Base-by-base conservation (phyloP, 352 stramenopile genomes). In the Phytophthora nicotianae region DNA sequence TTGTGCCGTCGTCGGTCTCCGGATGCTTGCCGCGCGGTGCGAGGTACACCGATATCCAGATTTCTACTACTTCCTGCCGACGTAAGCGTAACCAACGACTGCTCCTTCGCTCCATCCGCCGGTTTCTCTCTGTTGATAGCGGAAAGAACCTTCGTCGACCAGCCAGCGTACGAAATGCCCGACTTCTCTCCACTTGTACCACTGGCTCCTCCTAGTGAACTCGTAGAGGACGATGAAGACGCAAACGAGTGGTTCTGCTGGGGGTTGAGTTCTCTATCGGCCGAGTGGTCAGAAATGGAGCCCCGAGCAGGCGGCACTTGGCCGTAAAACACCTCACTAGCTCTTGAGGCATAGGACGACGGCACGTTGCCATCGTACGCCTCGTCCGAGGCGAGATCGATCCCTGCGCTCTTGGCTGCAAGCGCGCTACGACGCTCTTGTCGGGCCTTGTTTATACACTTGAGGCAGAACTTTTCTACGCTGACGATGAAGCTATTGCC, bases 401-500 rank as follows among this genome's bases (percentile, higher is more conserved):
- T 50, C 1, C 50, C 56, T 26, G 50, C 51, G 40, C 48, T 68
- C 21, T 47, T 62, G 2, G 62, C 57, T n/a, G 66, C 62, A 4
- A 77, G 56, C 17, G 63, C 67, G 42, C 68, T 82, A n/a, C 71
- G 67, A 27, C 81, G 79, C 17, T 88, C 75, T n/a, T 79, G 70
- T 11, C 83, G 77, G 2, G 70, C 72, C 56, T 89, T 81, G 52
- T 90, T 86, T 49, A 93, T 79, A 66, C 84, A 93, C 68, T 86
- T 83, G 60, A 90, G 72, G 50, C 84, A 93, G 35, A 93, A 93
- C 52, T 91, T 93, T 57, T 93, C 83, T n/a, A 82, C 59, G 50
- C 76, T 86, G 20, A 86, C 82, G 45, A 90, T 80, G 47, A 74
- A 65, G 40, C 66, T 77, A 55, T 55, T 74, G 17, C 75, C 79